Conservation (phyloP, 2,329 filamentous ascomycete species). For the Endothia cerciana region DNA sequence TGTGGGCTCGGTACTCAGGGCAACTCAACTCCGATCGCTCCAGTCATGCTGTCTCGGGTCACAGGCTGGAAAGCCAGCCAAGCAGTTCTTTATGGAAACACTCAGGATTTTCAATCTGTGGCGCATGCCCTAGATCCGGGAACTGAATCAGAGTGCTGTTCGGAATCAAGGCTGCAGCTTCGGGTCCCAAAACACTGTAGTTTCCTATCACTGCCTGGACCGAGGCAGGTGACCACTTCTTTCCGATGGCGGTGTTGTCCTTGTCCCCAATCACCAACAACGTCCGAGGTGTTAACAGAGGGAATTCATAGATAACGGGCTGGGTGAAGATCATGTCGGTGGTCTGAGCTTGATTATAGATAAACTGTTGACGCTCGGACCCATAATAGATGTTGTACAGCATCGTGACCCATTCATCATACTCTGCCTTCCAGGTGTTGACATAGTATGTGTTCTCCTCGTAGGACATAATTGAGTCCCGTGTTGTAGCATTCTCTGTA, state of each 20-base stretch:
- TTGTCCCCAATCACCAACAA: conserved; percentile 55
- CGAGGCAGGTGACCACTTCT: conserved; percentile 51
- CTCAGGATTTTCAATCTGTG: conserved; percentile 55
- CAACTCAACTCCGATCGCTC: not conserved
- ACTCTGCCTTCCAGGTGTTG: conserved; percentile 51
- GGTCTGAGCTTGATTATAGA: conserved; percentile 52
- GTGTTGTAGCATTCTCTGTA: conserved; percentile 46
- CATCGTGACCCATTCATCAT: conserved; percentile 61
- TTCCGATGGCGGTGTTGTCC: conserved; percentile 59
- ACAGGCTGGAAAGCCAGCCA: conserved; percentile 44
- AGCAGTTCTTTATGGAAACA: conserved; percentile 51
- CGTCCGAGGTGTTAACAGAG: conserved; percentile 48
- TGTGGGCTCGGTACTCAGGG: not conserved
- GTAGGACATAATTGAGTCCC: conserved; percentile 49
- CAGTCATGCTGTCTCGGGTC: no score
- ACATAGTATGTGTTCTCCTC: conserved; percentile 54
- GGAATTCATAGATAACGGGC: conserved; percentile 55
- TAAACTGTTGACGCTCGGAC: conserved; percentile 45
- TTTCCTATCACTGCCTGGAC: conserved; percentile 51
- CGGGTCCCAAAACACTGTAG: conserved; percentile 53
- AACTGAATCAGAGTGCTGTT: conserved; percentile 51
- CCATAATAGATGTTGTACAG: conserved; percentile 55
- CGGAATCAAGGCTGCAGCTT: conserved; percentile 48
- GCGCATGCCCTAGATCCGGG: conserved; percentile 53
- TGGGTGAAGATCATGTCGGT: conserved; percentile 61